These are phyloP conservation scores for Astragalus glycyphyllos DNA, from an alignment of 306 rosid genomes.

Conservation along the genomic window DNA sequence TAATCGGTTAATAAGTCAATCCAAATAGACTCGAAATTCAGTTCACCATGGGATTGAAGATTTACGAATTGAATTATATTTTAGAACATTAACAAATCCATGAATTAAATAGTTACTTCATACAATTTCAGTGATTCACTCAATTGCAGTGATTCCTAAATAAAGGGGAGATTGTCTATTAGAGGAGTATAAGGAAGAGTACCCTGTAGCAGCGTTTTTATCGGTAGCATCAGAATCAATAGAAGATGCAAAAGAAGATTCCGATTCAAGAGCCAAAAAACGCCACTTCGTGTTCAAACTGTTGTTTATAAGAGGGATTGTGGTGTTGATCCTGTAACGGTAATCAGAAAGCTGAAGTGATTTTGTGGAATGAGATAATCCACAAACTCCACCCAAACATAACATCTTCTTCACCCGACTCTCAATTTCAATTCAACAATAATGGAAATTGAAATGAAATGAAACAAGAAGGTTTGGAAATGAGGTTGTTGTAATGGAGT, in stretches of 20 bases:
- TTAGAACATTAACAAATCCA: no score
- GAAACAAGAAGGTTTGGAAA: neutral
- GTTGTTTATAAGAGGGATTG: slow-evolving; percentile 36
- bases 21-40: no score
- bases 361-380: slow-evolving; percentile 45
- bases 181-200: no score
- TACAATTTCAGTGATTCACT: no score
- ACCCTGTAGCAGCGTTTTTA: slow-evolving; percentile 68
- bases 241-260: slow-evolving; percentile 65
- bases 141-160: no score
- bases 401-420: slow-evolving; percentile 44
- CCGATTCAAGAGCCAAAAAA: slow-evolving; percentile 62
- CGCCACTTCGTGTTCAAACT: slow-evolving; percentile 50
- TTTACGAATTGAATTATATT: no score
- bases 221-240: slow-evolving; percentile 67
- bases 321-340: slow-evolving; percentile 34
- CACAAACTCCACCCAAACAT: slow-evolving; percentile 54
- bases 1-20: no score
- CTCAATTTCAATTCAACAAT: slow-evolving; percentile 17
- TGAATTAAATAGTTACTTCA: no score
- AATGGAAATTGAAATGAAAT: neutral
- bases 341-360: slow-evolving; percentile 30
- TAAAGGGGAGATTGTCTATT: no score
- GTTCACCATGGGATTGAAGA: no score
- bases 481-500: neutral